A percentile compares a stretch with the other conserved stretches of the same genome.
Evolutionary conservation across 2,329 filamentous ascomycete species (phyloP).

Genomic region (Colletotrichum endophyticum): DNA sequence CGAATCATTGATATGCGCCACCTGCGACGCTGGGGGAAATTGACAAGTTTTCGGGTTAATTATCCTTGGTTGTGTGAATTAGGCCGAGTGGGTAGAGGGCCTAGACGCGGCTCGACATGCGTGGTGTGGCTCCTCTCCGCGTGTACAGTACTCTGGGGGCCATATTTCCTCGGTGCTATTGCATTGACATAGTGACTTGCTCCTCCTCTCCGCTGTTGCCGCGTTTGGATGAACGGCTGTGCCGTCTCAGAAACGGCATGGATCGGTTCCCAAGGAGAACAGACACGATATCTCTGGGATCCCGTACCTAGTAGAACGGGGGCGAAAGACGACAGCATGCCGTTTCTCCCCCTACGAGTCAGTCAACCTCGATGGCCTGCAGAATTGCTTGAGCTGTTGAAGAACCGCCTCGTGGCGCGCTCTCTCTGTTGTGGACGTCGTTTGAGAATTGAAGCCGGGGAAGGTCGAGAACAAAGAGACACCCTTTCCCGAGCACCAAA

Average conservation of each 20-base stretch:
- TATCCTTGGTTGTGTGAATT: not conserved
- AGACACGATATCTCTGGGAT: not conserved
- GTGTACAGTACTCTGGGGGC: not conserved
- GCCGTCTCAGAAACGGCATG: slow-evolving; percentile 1
- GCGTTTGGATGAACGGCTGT: slow-evolving; percentile 19
- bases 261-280: not conserved
- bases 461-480: not conserved
- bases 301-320: not conserved
- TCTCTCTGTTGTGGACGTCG: not conserved
- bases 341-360: not conserved
- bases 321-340: not conserved
- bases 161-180: not conserved
- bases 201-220: slow-evolving; percentile 1
- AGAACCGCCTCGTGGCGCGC: not conserved
- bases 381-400: slow-evolving; percentile 1
- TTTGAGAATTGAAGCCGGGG: not conserved
- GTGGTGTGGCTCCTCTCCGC: not conserved
- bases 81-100: not conserved
- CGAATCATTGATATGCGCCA: slow-evolving; percentile 2
- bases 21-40: slow-evolving; percentile 4
- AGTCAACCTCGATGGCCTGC: not conserved
- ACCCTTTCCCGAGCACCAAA: not conserved
- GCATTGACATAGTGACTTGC: slow-evolving; percentile 3
- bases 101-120: not conserved
- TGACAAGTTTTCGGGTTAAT: slow-evolving; percentile 8